These are phyloP conservation scores for Phialophora macrospora DNA, from an alignment of 2,329 filamentous ascomycete species.

Conservation along the genomic window DNA sequence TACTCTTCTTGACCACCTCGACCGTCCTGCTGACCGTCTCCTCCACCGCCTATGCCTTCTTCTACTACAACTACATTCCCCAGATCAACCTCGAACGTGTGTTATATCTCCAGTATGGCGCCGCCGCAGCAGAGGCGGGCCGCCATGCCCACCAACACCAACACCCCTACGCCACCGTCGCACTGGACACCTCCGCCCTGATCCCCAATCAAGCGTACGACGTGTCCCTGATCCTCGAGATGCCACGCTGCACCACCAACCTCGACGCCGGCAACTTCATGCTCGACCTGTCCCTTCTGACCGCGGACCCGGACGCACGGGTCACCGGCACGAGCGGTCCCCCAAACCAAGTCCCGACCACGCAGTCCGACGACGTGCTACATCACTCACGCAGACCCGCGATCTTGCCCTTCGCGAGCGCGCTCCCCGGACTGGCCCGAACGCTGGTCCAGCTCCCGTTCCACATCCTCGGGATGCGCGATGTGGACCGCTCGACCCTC, in stretches of 20 bases:
- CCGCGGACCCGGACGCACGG: background rate
- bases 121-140: slow-evolving; percentile 39
- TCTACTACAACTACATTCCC: slow-evolving; percentile 72
- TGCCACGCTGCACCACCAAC: slow-evolving; percentile 81
- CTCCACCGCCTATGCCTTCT: slow-evolving; percentile 65
- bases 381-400: slow-evolving; percentile 73
- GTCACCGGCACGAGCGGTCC: too few relatives aligned
- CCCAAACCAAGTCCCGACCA: too few relatives aligned
- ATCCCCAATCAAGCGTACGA: slow-evolving; percentile 82
- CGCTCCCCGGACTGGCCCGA: slow-evolving; percentile 64
- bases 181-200: slow-evolving; percentile 56
- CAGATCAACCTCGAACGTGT: slow-evolving; percentile 65
- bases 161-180: slow-evolving; percentile 58
- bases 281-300: slow-evolving; percentile 75
- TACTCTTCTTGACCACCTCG: slow-evolving; percentile 60
- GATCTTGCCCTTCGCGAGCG: slow-evolving; percentile 78
- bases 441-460: slow-evolving; percentile 34
- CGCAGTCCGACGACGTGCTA: slow-evolving; percentile 44
- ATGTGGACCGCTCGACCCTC: slow-evolving; percentile 67
- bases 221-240: slow-evolving; percentile 71
- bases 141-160: background rate
- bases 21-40: slow-evolving; percentile 63
- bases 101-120: slow-evolving; percentile 65
- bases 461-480: slow-evolving; percentile 39
- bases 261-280: slow-evolving; percentile 88